Base-by-base conservation (phyloP, 129 eudicot species). In the Artemisia annua region DNA sequence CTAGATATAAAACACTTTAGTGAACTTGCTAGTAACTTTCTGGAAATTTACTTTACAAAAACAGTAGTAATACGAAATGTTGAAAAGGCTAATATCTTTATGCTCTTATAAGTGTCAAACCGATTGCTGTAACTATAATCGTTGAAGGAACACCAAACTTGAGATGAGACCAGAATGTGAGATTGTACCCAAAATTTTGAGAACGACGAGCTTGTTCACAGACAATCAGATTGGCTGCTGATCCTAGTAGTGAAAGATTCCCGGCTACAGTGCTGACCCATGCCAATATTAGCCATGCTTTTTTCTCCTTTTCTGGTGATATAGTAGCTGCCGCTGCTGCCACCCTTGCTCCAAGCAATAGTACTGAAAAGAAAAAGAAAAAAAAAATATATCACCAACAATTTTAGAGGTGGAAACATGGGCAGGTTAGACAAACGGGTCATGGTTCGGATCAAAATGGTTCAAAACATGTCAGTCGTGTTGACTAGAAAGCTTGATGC, bases 231-330 rank as follows among this genome's bases (percentile, higher is more conserved):
- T 92, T 92, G 7, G 98, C 98, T 4, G 98, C 98, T 48, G 98
- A 92, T 53, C 98, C 98, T 49, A 92, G 54, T 11, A 92, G 79
- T 2, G 98, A 87, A 55, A 92, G 87, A 58, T 92, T 92, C 7
- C 98, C 98, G 0, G 96, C 98, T 12, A 89, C 96, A 0, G 98
- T 92, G 85, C 98, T 92, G 13, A 82, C 96, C 98, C 98, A 92
- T 16, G 98, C 98, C 81, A 92, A 80, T 35, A 92, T 83, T 11
- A 92, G 84, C 98, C 98, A 92, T 1, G 96, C 96, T 43, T 84
- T 92, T 75, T 80, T 92, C 89, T 92, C 98, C 20, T 80, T 78
- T 14, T 81, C 75, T 0, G 94, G 85, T 53, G 98, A 92, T 74
- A 89, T 87, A 63, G 85, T 80, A 3, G 89, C 91, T 30, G 94